Base-by-base conservation (phyloP, 1,284 basidiomycete species). In the Thecaphora thlaspeos region DNA sequence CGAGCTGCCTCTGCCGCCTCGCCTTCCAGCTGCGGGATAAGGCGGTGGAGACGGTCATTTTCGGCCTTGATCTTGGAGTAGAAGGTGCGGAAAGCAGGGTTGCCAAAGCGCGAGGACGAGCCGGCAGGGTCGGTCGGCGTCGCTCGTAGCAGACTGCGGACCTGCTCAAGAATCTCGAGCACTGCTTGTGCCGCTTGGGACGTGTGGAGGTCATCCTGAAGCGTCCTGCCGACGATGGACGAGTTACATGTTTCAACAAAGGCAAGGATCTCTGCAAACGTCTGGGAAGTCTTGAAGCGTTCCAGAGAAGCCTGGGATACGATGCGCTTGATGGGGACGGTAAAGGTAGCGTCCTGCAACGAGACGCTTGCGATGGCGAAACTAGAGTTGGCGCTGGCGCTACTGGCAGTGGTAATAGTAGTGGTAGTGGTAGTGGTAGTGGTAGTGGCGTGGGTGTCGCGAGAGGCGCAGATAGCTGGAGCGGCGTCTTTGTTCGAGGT, bases 1-100 rank as follows among this genome's bases (percentile, higher is more conserved):
- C 70, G 61, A 10, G 63, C 55, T 4, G 65, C 51, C 8, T 40
- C 41, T 9, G 32, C 51, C n/a, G 41, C 36, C 2, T 68, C 52
- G 1, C 75, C 72, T 2, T 45, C 37, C 1, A 73, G 73, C 59
- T 83, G 84, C 41, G 46, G 67, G 10, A 68, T 46, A 36, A 37
- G 48, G 28, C 45, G 50, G 34, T 63, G 58, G 18, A 68, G 55
- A 36, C 22, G 51, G 44, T 56, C 22, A 73, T 83, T 66, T 69
- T 88, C 89, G 78, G 88, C 83, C 18, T 81, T 75, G 15, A 97
- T 82, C 70, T 86, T 85, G 79, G 94, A 90, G 72, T 94, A 91
- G 72, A 98, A 93, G 0, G 84, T 85, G 70, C 89, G 83, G 80
- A 99, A 99, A 0, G 94, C 94, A 1, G 94, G 93, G 79, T 99